phyloP scores from a whole-genome alignment of 352 stramenopile species.

The Phytopythium kandeliae region DNA sequence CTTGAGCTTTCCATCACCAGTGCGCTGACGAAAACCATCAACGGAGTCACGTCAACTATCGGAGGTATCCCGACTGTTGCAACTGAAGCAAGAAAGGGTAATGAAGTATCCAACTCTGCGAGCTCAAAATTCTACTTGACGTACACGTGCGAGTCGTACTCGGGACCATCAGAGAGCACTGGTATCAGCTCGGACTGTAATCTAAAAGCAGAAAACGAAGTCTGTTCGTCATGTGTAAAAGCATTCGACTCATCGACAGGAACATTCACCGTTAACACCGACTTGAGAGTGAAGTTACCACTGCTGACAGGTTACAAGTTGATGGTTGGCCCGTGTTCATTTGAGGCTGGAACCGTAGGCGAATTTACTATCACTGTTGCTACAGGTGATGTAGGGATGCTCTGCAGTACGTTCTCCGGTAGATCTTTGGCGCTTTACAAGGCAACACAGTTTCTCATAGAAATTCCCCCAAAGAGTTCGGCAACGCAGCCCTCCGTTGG shows the following conservation, averaged over 20 bases:
- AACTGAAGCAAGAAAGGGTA: conserved; percentile 24
- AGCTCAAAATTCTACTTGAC: conserved; percentile 46
- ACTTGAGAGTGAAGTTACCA: conserved; percentile 14
- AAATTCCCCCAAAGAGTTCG: conserved; percentile 38
- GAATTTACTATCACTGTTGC: conserved; percentile 31
- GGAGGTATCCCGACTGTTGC: conserved; percentile 28
- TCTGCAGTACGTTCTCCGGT: conserved; percentile 44
- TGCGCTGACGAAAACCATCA: conserved; percentile 1
- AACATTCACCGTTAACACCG: conserved; percentile 26
- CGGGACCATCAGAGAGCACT: conserved; percentile 50
- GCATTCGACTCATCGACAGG: conserved; percentile 43
- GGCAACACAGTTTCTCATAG: conserved; percentile 32
- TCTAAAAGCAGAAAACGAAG: conserved; percentile 14
- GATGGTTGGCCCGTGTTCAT: conserved; percentile 51
- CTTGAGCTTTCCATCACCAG: conserved; percentile 48
- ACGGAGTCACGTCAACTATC: conserved; percentile 8
- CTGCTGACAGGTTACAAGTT: conserved; percentile 24
- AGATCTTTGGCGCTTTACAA: conserved; percentile 45
- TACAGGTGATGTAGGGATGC: conserved; percentile 31
- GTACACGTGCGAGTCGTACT: conserved; percentile 83
- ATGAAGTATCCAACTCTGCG: conserved; percentile 34
- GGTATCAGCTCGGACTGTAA: conserved; percentile 55
- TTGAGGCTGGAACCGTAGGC: conserved; percentile 28
- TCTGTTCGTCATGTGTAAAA: conserved; percentile 61
- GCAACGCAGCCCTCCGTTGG: conserved; percentile 27